Percentiles rank a stretch among this genome's conserved stretches.
phyloP scores from a whole-genome alignment of 352 stramenopile genomes.

The Phytophthora niederhauseri region DNA sequence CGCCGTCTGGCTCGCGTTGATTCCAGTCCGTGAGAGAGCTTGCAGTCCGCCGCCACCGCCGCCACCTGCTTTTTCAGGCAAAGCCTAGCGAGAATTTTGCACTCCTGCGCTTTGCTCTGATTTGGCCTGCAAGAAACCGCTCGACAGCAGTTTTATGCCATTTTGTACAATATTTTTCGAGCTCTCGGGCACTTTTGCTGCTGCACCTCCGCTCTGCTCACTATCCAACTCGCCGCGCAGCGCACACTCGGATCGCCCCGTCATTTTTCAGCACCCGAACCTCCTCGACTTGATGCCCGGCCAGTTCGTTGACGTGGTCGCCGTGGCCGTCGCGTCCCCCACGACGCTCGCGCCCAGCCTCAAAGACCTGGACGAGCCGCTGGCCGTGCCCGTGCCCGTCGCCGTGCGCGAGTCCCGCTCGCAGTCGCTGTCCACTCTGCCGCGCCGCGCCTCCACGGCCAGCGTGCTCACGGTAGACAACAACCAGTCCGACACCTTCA shows the following conservation, averaged over 20 bases:
- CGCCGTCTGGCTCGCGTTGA: constrained; percentile 24
- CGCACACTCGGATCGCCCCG: constrained; percentile 3
- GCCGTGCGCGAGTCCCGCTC: constrained; percentile 44
- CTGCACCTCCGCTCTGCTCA: constrained; percentile 12
- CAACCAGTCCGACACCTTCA: constrained; percentile 19
- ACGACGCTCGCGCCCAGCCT: constrained; percentile 29
- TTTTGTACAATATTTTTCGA: constrained; percentile 32
- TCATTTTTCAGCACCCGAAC: constrained; percentile 5
- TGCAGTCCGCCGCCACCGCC: constrained; percentile 6
- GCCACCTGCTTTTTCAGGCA: constrained; percentile 32
- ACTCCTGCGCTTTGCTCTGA: constrained; percentile 20
- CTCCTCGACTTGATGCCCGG: constrained; percentile 33
- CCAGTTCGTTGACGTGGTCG: constrained; percentile 28
- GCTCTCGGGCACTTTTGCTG: background rate
- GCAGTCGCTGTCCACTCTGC: constrained; percentile 46
- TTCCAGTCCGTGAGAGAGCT: constrained; percentile 10
- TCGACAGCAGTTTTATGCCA: constrained; percentile 28
- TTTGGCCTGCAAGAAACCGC: constrained; percentile 29
- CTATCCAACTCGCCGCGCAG: constrained; percentile 34
- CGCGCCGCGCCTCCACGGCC: constrained; percentile 32
- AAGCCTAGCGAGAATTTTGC: constrained; percentile 33
- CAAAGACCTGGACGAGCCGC: constrained; percentile 28
- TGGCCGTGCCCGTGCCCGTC: constrained; percentile 18
- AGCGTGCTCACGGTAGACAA: constrained; percentile 31
- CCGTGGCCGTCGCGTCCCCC: constrained; percentile 31